A percentile compares a stretch with the other conserved stretches of the same genome.
phyloP scores from a whole-genome alignment of 345 rosid species.

The Mangifera indica region DNA sequence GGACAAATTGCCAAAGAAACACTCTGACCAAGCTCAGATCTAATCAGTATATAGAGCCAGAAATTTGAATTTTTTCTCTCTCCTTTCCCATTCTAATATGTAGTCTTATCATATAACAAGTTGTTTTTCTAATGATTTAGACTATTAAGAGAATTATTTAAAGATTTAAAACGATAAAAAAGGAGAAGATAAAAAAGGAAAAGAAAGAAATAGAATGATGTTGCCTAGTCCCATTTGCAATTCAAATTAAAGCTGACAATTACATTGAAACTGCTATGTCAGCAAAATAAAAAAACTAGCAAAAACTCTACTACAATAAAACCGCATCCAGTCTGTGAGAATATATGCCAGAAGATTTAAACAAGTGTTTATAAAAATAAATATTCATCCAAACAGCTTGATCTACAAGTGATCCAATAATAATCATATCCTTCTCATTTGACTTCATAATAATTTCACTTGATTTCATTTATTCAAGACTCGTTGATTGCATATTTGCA shows the following conservation, averaged over 20 bases:
- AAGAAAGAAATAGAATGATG: background rate
- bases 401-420: background rate
- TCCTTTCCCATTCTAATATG: background rate
- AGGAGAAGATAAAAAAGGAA: background rate
- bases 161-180: no score
- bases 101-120: background rate
- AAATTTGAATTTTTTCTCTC: background rate
- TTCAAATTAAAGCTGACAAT: background rate
- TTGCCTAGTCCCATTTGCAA: background rate
- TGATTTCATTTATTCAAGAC: constrained; percentile 2
- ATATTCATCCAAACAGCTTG: no score
- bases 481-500: background rate
- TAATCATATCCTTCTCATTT: background rate
- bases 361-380: background rate
- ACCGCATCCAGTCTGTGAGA: background rate
- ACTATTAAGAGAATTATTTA: background rate
- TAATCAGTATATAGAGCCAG: background rate
- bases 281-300: background rate
- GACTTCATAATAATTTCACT: no score
- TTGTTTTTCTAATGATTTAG: background rate
- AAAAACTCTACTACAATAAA: background rate
- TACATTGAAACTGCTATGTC: background rate
- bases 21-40: background rate
- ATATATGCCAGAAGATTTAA: background rate
- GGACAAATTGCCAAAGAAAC: background rate